Base-by-base conservation (phyloP, 1,284 basidiomycete genomes). In the Pseudozyma thailandica region DNA sequence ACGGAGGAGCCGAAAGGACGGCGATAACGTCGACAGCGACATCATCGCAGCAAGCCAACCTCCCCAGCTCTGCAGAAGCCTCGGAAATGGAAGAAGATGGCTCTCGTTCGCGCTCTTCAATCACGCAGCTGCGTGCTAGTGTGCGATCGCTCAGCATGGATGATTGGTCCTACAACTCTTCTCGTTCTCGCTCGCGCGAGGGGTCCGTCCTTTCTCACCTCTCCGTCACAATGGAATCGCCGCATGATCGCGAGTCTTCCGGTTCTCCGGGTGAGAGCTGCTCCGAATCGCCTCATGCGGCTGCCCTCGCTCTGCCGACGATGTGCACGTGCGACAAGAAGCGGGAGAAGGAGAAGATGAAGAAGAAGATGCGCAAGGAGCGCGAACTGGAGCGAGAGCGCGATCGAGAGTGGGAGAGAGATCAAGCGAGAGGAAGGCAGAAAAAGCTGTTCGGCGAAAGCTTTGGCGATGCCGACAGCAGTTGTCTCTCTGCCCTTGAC, bases 261-360 rank as follows among this genome's bases (percentile, higher is more conserved):
- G 51, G 60, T 38, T 72, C 69, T 41, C 62, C 69, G 3, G 62
- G 47, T 4, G 62, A 72, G 47, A 66, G 62, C 62, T 52, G 58
- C 42, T 65, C 62, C 37, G 69, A 65, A 41, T 65, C 58, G 48
- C 57, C 62, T 13, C 48, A 52, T n/a, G 8, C 52, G 28, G 31
- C 31, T 18, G 38, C 50, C n/a, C 50, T 51, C 18, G 49, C 50
- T 21, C 21, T 55, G 44, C 46, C 69, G 2, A 53, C 33, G 44
- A 48, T 60, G 38, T 68, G 70, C 25, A 63, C 64, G n/a, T 68
- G 63, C 61, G 64, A 72, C 47, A 63, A 64, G 60, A 69, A 72
- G 50, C 50, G 49, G 23, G 70, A 72, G n/a, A 63, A 64, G 60
- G 70, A 72, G 46, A 51, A 55, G 31, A 45, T 69, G 47, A 64